phyloP scores from a whole-genome alignment of 208 protist species.

The Acanthamoeba castellanii region DNA sequence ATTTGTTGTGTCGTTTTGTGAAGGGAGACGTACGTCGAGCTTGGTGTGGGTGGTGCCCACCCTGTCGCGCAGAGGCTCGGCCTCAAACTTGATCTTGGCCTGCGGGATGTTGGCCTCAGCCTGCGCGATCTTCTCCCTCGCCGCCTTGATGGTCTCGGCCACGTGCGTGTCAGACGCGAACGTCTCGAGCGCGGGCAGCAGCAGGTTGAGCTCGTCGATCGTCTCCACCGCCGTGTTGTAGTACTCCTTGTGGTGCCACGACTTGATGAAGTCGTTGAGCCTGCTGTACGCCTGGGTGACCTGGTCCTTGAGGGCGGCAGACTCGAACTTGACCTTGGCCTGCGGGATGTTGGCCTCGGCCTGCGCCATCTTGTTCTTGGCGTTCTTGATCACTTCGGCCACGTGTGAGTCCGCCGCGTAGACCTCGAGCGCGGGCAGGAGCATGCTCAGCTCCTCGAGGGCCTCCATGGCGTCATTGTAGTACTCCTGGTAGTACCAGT shows the following conservation, averaged over 20 bases:
- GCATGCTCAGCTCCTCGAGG: slow-evolving; percentile 38
- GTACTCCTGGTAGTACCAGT: slow-evolving; percentile 57
- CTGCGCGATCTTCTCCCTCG: slow-evolving; percentile 30
- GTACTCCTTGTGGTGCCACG: slow-evolving; percentile 53
- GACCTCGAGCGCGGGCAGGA: slow-evolving; percentile 56
- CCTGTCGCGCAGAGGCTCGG: slow-evolving; percentile 62
- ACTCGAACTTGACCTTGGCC: slow-evolving; percentile 48
- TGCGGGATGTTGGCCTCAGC: slow-evolving; percentile 54
- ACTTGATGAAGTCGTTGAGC: slow-evolving; percentile 71
- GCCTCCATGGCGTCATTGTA: slow-evolving; percentile 60
- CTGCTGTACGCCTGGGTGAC: slow-evolving; percentile 17
- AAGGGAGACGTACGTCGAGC: background rate
- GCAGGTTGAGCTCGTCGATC: slow-evolving; percentile 43
- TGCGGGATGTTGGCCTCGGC: slow-evolving; percentile 61
- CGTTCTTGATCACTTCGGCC: background rate
- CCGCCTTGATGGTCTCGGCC: slow-evolving; percentile 39
- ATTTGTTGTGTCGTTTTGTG: background rate
- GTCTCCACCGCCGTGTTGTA: slow-evolving; percentile 55
- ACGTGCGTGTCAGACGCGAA: slow-evolving; percentile 17
- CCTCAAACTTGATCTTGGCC: slow-evolving; percentile 63
- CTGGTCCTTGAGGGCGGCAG: slow-evolving; percentile 32
- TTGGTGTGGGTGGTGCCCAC: slow-evolving; percentile 7
- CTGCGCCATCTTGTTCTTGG: background rate
- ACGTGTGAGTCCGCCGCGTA: slow-evolving; percentile 16
- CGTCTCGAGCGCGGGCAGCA: slow-evolving; percentile 64